phyloP scores from a whole-genome alignment of 352 stramenopile genomes.

The Phytophthora parvispora region DNA sequence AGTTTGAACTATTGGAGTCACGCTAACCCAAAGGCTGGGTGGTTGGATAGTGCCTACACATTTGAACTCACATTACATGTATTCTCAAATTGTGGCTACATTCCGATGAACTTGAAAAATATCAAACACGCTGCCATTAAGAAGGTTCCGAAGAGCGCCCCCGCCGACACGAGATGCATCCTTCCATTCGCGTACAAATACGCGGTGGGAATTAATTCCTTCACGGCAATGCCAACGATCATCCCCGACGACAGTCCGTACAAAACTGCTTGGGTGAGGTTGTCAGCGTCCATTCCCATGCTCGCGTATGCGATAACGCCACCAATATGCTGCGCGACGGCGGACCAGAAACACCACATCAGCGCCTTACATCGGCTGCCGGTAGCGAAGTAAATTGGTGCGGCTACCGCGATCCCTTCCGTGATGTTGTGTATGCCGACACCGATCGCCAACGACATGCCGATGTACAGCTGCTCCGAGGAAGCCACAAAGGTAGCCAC shows the following conservation, averaged over 20 bases:
- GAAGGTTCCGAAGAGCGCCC: slow-evolving; percentile 83
- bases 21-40: too few relatives aligned
- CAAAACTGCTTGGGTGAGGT: slow-evolving; percentile 86
- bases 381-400: slow-evolving; percentile 98
- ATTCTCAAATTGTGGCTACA: slow-evolving; percentile 25
- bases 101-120: slow-evolving; percentile 82
- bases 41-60: too few relatives aligned
- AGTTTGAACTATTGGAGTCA: too few relatives aligned
- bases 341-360: slow-evolving; percentile 93
- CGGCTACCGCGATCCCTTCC: slow-evolving; percentile 95
- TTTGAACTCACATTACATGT: too few relatives aligned
- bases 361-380: slow-evolving; percentile 93
- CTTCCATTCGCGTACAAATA: slow-evolving; percentile 88
- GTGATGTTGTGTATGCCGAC: slow-evolving; percentile 98
- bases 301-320: slow-evolving; percentile 86
- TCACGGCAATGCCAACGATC: slow-evolving; percentile 93
- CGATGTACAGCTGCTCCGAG: slow-evolving; percentile 88
- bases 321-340: slow-evolving; percentile 90
- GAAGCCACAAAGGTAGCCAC: slow-evolving; percentile 96
- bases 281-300: slow-evolving; percentile 56
- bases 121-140: slow-evolving; percentile 91
- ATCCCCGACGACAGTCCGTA: slow-evolving; percentile 96
- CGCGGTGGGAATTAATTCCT: slow-evolving; percentile 93
- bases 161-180: slow-evolving; percentile 82
- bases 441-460: slow-evolving; percentile 91